Base-by-base conservation (phyloP, 2,329 filamentous ascomycete genomes). In the Trichoderma afroharzianum region DNA sequence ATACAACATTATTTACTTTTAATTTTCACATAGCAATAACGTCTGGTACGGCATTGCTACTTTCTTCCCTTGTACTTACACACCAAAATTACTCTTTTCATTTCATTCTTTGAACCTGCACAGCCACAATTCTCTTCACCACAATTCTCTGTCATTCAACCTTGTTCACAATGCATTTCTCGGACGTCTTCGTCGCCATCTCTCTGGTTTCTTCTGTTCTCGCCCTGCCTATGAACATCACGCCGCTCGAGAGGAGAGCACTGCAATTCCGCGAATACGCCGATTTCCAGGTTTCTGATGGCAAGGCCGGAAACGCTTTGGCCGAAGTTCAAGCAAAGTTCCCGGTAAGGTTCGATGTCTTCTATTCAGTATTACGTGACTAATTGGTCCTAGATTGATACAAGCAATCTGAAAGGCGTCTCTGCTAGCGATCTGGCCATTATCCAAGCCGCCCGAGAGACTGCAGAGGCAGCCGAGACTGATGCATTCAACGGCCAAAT, bases 261-360 rank as follows among this genome's bases (percentile, higher is more conserved):
- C 8, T 66, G 63, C 63, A 66, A 11, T 66, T 66, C 47, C 63
- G 63, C 21, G 5, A 55, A 55, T 66, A 66, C 32, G 63, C 63
- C 47, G 63, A 66, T 33, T 66, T 66, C 33, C 47, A 66, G 6
- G 53, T 66, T 36, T 66, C 63, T 36, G 47, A 50, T 3, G 63
- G 63, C 14, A 33, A 55, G 32, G 63, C 63, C 9, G 63, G 63
- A n/a, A 66, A 66, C 28, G 63, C 63, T 33, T 33, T 66, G 9
- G 21, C 7, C 18, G 63, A 55, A 36, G 63, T 47, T 18, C n/a
- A 66, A 26, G 47, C 63, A 28, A 57, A 66, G 11, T 66, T 66
- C 21, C 63, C 63, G 9, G 63, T 66, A 55, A 2, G 47, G 18
- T 36, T 12, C 15, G 6, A 26, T 15, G 9, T 15, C 3, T 6